Conservation (phyloP, 805 yeast genomes). For the Nakazawaea wickerhamii region DNA sequence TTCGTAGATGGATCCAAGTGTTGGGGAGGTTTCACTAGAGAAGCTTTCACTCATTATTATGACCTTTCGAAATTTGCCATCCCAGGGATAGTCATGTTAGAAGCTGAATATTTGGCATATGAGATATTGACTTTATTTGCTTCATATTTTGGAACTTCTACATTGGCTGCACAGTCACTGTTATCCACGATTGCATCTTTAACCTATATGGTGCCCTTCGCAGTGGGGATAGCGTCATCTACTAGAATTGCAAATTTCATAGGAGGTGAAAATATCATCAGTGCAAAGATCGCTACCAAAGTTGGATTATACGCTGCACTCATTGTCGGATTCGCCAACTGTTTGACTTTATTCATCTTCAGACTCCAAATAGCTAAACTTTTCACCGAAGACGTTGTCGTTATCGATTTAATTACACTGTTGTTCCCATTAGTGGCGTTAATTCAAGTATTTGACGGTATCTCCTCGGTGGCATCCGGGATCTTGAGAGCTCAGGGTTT, state of each 20-base stretch:
- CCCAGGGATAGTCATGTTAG: constrained; percentile 49
- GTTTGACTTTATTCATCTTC: constrained; percentile 39
- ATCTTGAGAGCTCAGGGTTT: constrained; percentile 71
- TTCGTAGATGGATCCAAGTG: constrained; percentile 62
- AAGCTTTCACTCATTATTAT: constrained; percentile 30
- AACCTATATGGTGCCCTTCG: constrained; percentile 52
- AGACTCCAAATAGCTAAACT: constrained; percentile 45
- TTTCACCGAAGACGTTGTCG: constrained; percentile 59
- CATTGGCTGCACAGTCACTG: constrained; percentile 53
- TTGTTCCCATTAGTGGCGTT: constrained; percentile 62
- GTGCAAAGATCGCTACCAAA: constrained; percentile 36
- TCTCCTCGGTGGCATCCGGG: constrained; percentile 69
- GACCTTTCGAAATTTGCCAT: constrained; percentile 41
- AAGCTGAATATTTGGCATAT: constrained; percentile 53
- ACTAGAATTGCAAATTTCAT: constrained; percentile 51
- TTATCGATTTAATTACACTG: constrained; percentile 43
- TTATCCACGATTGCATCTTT: constrained; percentile 48
- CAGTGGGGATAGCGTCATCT: constrained; percentile 48
- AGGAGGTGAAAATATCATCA: constrained; percentile 34
- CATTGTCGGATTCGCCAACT: constrained; percentile 32
- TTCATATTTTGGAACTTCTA: constrained; percentile 45
- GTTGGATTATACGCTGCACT: constrained; percentile 34
- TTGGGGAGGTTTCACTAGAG: constrained; percentile 55
- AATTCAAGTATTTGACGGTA: constrained; percentile 63
- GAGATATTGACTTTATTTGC: constrained; percentile 52